These are phyloP conservation scores for Penicillium griseofulvum DNA, from an alignment of 2,329 filamentous ascomycete genomes.

Conservation along the genomic window DNA sequence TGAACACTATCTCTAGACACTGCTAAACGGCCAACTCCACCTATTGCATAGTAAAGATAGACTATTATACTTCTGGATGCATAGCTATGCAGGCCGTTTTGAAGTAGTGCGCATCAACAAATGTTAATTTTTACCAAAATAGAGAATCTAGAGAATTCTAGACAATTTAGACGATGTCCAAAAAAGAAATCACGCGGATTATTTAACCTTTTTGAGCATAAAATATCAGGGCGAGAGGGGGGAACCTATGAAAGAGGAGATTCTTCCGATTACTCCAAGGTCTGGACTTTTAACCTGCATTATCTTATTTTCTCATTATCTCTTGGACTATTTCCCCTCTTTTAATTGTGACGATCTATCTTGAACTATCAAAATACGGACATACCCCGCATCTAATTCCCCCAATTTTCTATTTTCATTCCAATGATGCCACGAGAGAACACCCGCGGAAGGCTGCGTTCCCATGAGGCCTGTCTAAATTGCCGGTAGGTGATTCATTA, in stretches of 20 bases:
- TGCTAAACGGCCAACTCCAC: neutral
- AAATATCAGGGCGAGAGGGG: neutral
- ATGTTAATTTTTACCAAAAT: neutral
- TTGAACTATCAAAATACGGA: neutral
- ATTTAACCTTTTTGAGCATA: slow-evolving; percentile 16
- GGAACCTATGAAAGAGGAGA: neutral
- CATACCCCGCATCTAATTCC: slow-evolving; percentile 2
- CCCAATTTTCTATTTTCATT: neutral
- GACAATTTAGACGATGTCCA: no score
- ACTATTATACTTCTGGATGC: neutral
- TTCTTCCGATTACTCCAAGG: neutral
- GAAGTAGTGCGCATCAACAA: neutral
- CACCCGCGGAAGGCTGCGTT: slow-evolving; percentile 33
- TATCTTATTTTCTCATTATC: neutral
- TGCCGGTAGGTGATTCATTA: slow-evolving; percentile 44
- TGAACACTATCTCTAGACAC: neutral
- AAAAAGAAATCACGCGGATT: slow-evolving; percentile 5
- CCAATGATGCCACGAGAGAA: slow-evolving; percentile 30
- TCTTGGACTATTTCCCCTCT: neutral
- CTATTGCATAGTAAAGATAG: neutral
- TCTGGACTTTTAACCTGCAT: neutral
- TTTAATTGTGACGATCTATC: neutral
- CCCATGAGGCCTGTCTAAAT: slow-evolving; percentile 42
- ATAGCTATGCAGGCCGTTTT: neutral
- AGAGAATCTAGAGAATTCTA: no score